A percentile compares a stretch with the other conserved stretches of the same genome.
Conservation (phyloP, 2,329 filamentous ascomycete genomes). For the Colletotrichum camelliae region DNA sequence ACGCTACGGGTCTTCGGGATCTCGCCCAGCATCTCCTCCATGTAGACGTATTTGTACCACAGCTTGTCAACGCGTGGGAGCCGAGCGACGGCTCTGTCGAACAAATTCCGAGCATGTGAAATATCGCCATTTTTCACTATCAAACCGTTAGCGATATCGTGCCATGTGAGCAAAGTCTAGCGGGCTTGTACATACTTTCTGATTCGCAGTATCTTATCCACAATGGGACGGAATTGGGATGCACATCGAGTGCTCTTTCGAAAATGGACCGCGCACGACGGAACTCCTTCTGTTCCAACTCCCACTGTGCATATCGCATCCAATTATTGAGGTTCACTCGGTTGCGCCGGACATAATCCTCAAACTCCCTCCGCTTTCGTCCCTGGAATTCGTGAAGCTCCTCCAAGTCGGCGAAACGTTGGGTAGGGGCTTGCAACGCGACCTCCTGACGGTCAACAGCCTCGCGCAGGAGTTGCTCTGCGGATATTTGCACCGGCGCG, state of each 20-base stretch:
- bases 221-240: conserved; percentile 82
- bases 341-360: conserved; percentile 96
- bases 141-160: not conserved
- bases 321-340: conserved; percentile 97
- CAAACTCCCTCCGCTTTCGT: conserved; percentile 93
- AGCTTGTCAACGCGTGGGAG: conserved; percentile 92
- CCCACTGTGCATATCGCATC: conserved; percentile 97
- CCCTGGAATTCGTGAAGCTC: conserved; percentile 98
- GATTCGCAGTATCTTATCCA: conserved; percentile 96
- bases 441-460: conserved; percentile 96
- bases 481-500: conserved; percentile 89
- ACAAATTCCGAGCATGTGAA: conserved; percentile 92
- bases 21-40: conserved; percentile 97
- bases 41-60: conserved; percentile 99
- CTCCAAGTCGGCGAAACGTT: conserved; percentile 94
- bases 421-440: conserved; percentile 85
- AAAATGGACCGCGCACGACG: conserved; percentile 90
- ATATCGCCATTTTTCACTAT: conserved; percentile 70
- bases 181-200: conserved; percentile 78
- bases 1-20: conserved; percentile 90
- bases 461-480: conserved; percentile 95
- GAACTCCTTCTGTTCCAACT: conserved; percentile 98
- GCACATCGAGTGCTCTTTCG: conserved; percentile 91
- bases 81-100: conserved; percentile 93
- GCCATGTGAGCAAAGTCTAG: not conserved